A percentile compares a stretch with the other conserved stretches of the same genome.
Evolutionary conservation across 331 rosid species (phyloP).

Genomic region (Malus hybrid): DNA sequence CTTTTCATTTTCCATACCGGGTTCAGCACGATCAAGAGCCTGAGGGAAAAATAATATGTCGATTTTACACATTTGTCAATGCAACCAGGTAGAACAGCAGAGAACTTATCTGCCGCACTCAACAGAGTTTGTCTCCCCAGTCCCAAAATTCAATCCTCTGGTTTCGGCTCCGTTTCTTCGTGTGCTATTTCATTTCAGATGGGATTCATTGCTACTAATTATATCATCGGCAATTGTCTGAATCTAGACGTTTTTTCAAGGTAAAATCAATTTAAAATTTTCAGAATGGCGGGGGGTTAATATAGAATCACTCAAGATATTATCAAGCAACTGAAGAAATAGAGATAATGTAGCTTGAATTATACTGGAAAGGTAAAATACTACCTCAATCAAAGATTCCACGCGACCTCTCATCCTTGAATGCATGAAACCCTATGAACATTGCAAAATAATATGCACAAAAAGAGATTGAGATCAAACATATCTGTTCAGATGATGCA

Average conservation of each 20-base stretch:
- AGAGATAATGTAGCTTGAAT: neutral
- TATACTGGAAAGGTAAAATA: neutral
- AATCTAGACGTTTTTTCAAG: neutral
- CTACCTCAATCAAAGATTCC: conserved; percentile 86
- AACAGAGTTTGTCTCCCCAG: neutral
- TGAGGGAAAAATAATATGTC: conserved; percentile 12
- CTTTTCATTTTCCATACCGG: conserved; percentile 42
- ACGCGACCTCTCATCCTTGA: conserved; percentile 96
- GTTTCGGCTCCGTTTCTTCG: neutral
- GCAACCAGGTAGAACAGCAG: neutral
- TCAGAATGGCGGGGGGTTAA: neutral
- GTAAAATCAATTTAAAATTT: neutral
- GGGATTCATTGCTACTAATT: neutral
- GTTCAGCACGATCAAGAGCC: conserved; percentile 89
- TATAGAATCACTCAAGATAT: neutral
- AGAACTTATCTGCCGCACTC: neutral
- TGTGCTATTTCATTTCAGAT: no score
- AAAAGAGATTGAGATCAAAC: conserved; percentile 1
- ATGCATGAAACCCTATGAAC: conserved; percentile 98
- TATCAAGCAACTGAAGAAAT: neutral
- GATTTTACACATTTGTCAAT: neutral
- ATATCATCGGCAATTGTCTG: no score
- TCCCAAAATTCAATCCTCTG: neutral
- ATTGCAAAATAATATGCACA: conserved; percentile 34
- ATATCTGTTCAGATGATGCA: neutral